phyloP scores from a whole-genome alignment of 257 asterid genomes.

The Petunia secreta region DNA sequence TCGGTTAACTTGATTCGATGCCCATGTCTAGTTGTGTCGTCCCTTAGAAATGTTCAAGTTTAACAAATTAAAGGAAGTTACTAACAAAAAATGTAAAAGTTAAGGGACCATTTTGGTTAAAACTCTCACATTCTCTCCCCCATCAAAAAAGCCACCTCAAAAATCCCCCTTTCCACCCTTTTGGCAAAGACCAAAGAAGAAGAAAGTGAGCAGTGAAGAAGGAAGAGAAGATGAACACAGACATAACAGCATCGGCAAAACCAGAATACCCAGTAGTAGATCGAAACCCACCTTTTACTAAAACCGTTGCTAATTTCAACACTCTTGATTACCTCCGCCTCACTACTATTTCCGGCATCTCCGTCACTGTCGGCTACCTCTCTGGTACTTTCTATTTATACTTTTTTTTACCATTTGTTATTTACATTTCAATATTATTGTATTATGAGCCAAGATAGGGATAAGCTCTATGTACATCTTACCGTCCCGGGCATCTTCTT shows the following conservation, averaged over 20 bases:
- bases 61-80: too few species aligned
- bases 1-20: too few species aligned
- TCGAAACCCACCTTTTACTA: slow-evolving; percentile 93
- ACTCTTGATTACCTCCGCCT: slow-evolving; percentile 86
- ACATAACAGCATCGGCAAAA: slow-evolving; percentile 81
- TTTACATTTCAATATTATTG: background rate
- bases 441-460: too few species aligned
- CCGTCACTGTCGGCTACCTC: slow-evolving; percentile 92
- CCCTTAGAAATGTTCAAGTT: too few species aligned
- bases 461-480: too few species aligned
- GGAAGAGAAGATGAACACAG: slow-evolving; percentile 62
- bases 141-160: background rate
- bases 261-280: slow-evolving; percentile 87
- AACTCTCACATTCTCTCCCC: background rate
- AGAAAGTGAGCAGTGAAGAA: background rate
- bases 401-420: background rate
- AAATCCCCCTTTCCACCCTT: background rate
- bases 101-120: background rate
- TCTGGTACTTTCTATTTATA: slow-evolving; percentile 49
- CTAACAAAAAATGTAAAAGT: background rate
- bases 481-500: too few species aligned
- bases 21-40: too few species aligned
- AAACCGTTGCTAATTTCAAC: slow-evolving; percentile 80
- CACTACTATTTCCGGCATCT: slow-evolving; percentile 82
- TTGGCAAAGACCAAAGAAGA: background rate